Base-by-base conservation (phyloP, 371 early-diverging fungal genomes). In the Mucor piriformis region DNA sequence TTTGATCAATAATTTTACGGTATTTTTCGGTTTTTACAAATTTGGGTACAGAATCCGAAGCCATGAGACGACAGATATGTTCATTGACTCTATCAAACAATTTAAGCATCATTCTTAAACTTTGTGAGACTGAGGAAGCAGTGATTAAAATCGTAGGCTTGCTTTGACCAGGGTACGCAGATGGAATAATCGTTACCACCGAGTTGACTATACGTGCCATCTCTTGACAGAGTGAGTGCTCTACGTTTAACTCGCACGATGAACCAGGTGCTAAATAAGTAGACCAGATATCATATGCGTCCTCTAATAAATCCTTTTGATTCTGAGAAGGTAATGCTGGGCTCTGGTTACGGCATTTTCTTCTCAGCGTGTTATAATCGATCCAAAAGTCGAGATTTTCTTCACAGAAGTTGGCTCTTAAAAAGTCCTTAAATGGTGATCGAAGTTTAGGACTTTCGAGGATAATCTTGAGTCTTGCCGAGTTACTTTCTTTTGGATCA, bases 41-140 rank as follows among this genome's bases (percentile, higher is more conserved):
- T 72, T 89, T 91, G 0, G 92, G 90, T n/a, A 90, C 86, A 13
- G 90, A 89, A 53, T 91, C 92, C 1, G 85, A 84, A 15, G 92
- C 88, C 88, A 89, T 87, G 10, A 91, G 69, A 23, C 84, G 72
- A 70, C 88, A 91, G 51, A 89, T 88, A 47, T 89, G 88, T 7
- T 88, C 87, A 49, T 89, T 83, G 7, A 83, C 84, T 23, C 64
- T 63, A 43, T 88, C 85, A 65, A 88, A 85, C 68, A 88, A 67
- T 33, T 79, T 74, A 2, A 86, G 72, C 69, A 81, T 74, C 53
- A 77, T 70, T 15, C 74, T 44, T 23, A 81, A 29, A 32, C 74
- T 73, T 32, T 73, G 73, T 3, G 76, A 74, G 6, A 67, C 67
- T 6, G 74, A 74, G 2, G 66, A 62, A 10, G 80, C 64, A 3